phyloP scores from a whole-genome alignment of 352 stramenopile genomes.

The Pythium sukuiense region DNA sequence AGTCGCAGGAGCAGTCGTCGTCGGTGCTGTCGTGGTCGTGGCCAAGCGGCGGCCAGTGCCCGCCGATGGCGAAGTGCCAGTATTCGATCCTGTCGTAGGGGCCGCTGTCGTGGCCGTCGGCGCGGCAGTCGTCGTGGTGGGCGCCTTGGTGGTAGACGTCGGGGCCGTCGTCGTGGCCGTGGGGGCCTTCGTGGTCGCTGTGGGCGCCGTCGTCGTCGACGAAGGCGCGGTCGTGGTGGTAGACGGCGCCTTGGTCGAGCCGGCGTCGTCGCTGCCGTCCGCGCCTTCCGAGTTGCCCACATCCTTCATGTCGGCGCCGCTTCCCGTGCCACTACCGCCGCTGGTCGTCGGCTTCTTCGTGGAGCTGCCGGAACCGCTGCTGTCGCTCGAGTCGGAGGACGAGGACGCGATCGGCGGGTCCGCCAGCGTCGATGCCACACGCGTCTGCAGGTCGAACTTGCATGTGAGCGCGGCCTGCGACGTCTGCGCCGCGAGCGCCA shows the following conservation, averaged over 20 bases:
- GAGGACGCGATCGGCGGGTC: constrained; percentile 51
- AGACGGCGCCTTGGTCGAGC: constrained; percentile 22
- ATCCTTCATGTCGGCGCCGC: constrained; percentile 14
- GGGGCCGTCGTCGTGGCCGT: constrained; percentile 8
- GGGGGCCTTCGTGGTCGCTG: constrained; percentile 23
- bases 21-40: constrained; percentile 19
- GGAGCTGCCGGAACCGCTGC: constrained; percentile 23
- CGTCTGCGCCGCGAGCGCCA: constrained; percentile 25
- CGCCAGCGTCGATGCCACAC: constrained; percentile 57
- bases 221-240: constrained; percentile 29
- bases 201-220: constrained; percentile 11
- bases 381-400: constrained; percentile 24
- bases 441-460: constrained; percentile 59
- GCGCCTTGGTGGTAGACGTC: constrained; percentile 3
- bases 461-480: constrained; percentile 43
- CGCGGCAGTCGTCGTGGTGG: not conserved
- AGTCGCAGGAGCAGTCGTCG: not conserved
- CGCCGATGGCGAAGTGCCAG: not conserved
- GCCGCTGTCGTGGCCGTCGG: constrained; percentile 2
- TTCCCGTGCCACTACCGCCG: constrained; percentile 19
- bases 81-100: constrained; percentile 2
- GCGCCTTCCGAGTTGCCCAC: constrained; percentile 24
- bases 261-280: constrained; percentile 27
- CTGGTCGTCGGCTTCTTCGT: constrained; percentile 30
- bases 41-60: not conserved